A percentile compares a stretch with the other conserved stretches of the same genome.
phyloP scores from a whole-genome alignment of 768 basidiomycete species.

The Hypholoma fasciculare region DNA sequence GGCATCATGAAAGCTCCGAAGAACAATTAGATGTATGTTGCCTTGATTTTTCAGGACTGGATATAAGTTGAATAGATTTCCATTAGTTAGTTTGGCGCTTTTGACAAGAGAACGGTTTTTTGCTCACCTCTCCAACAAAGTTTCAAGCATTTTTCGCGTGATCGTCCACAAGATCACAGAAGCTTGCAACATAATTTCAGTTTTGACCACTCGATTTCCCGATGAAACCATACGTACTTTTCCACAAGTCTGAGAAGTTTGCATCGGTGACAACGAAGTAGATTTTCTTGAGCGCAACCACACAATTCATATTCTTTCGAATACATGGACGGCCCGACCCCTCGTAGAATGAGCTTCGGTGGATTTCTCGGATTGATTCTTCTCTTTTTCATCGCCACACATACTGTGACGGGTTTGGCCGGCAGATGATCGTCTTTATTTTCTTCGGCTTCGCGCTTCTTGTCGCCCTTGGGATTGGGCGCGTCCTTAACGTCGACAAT shows the following conservation, averaged over 20 bases:
- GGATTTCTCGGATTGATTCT: background rate
- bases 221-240: constrained; percentile 3
- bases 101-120: background rate
- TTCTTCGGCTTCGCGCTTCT: too few species aligned
- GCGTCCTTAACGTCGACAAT: too few species aligned
- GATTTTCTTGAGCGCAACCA: constrained; percentile 8
- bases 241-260: constrained; percentile 13
- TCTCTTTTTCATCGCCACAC: background rate
- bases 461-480: too few species aligned
- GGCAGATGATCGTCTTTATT: too few species aligned
- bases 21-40: too few species aligned
- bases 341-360: background rate
- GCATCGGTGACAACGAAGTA: constrained; percentile 9
- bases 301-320: constrained; percentile 13
- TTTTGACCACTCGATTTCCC: too few species aligned
- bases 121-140: background rate
- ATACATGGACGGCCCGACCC: background rate
- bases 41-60: too few species aligned
- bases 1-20: too few species aligned
- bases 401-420: background rate
- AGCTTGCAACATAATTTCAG: too few species aligned
- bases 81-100: too few species aligned
- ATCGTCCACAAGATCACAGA: too few species aligned
- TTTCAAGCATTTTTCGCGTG: background rate
- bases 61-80: too few species aligned